Base-by-base conservation (phyloP, 2,329 filamentous ascomycete genomes). In the Alternaria hordeiaustralica region DNA sequence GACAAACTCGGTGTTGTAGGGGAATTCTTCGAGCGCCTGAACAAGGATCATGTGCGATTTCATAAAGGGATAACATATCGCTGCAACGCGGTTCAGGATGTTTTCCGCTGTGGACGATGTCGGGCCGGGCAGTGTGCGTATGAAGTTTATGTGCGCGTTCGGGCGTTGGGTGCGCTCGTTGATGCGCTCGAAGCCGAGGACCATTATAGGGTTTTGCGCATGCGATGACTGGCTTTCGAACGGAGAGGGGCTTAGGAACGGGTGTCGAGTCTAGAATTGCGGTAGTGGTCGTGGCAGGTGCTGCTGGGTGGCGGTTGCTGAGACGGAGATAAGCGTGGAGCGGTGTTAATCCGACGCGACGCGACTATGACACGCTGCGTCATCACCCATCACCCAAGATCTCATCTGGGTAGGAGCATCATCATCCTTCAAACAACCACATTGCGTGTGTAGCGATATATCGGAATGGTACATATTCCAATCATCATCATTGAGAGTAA, bases 101-200 rank as follows among this genome's bases (percentile, higher is more conserved):
- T 66, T 64, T 36, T 75, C 72, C 45, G 79, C 77, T n/a, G 66
- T 73, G 4, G 68, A n/a, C 26, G 75, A 61, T 30, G 71, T 66
- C 0, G 86, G 82, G 0, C 91, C 90, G 13, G 88, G 85, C 0
- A 94, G 83, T 1, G 93, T 89, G 74, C 94, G 94, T 82, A 97
- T 95, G 83, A 97, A 97, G 76, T 92, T 88, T 70, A 97, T 92
- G 64, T 89, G 87, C 21, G 88, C 84, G 72, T 96, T 96, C 8
- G 93, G 92, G 62, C 92, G 90, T 58, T 90, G 88, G 49, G 85
- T 87, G 74, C 87, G 91, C 70, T 89, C 89, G 74, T 97, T 97
- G 55, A 96, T 84, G 66, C 93, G 88, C 81, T 93, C 87, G 75
- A 93, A 92, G 57, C 92, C 92, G 60, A 93, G 82, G 54, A 92